Base-by-base conservation (phyloP, 495 filamentous ascomycete genomes). In the Clavariopsis aquatica region DNA sequence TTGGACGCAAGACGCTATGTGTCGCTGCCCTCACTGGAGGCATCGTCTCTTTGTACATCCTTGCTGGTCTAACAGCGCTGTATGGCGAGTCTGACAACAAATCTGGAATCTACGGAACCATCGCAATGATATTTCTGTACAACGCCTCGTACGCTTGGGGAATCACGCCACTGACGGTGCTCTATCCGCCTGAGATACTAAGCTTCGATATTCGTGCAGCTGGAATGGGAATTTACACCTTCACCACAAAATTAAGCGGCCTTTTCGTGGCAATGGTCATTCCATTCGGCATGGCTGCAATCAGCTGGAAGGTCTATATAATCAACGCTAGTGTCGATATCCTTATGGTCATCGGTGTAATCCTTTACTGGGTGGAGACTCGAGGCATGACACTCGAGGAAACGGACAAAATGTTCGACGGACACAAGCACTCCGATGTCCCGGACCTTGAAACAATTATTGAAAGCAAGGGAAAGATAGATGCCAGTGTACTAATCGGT, bases 91-190 rank as follows among this genome's bases (percentile, higher is more conserved):
- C 41, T 10, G 20, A 10, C 19, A 57, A 64, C 62, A 57, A 51
- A 15, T 27, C 43, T 29, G 62, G 62, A 26, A 45, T 64, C 26
- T 64, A 64, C 46, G 62, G 53, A 41, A 64, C 62, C 24, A 58
- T 64, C 19, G 52, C 62, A 8, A 51, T 58, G 53, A 64, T 64
- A 13, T 64, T 64, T 46, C 10, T 64, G 49, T 64, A 51, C 46
- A 57, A 64, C 17, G 62, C 43, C 13, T 23, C 47, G 15, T 64
- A 64, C 29, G 41, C 53, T 4, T 57, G 41, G 46, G 52, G 53
- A 7, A 64, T 64, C 53, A 64, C 62, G 8, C 62, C 62, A 3
- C 20, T 64, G 41, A 64, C 52, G 13, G 47, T 52, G 5, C 19
- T 52, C 13, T 64, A 64, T 22, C 54, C 62, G 13, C 62, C 62